These are phyloP conservation scores for Emmonsiellopsis sp. DNA, from an alignment of 2,329 filamentous ascomycete species.

Conservation along the genomic window DNA sequence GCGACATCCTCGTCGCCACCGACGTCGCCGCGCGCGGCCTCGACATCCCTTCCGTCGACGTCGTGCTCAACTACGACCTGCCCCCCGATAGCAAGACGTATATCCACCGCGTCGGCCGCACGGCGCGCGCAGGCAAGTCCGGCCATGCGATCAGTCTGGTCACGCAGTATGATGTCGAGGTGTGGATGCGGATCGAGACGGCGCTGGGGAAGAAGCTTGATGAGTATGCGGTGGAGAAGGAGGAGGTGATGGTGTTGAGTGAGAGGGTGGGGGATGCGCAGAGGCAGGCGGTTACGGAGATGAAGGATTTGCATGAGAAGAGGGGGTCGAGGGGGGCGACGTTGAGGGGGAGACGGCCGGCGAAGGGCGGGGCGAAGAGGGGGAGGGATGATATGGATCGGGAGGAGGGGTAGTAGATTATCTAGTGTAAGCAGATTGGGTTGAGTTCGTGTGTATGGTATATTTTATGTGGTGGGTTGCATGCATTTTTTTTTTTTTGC, in stretches of 20 bases:
- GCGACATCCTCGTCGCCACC: slow-evolving; percentile 82
- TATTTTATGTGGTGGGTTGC: not conserved
- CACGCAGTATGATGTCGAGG: slow-evolving; percentile 79
- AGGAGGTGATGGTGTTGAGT: slow-evolving; percentile 76
- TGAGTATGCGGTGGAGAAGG: slow-evolving; percentile 62
- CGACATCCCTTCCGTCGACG: slow-evolving; percentile 79
- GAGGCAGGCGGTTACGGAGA: slow-evolving; percentile 64
- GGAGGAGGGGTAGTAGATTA: slow-evolving; percentile 54
- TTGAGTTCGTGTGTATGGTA: not conserved
- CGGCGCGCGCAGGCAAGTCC: slow-evolving; percentile 74
- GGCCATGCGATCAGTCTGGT: slow-evolving; percentile 73
- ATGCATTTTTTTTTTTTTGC: too few relatives aligned
- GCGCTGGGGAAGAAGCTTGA: slow-evolving; percentile 68
- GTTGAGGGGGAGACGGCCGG: slow-evolving; percentile 45
- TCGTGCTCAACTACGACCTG: slow-evolving; percentile 77
- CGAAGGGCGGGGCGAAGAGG: slow-evolving; percentile 42
- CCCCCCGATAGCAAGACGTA: slow-evolving; percentile 84
- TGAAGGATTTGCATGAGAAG: slow-evolving; percentile 70
- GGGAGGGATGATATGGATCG: slow-evolving; percentile 61
- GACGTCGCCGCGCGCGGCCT: slow-evolving; percentile 85
- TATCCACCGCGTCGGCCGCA: slow-evolving; percentile 79
- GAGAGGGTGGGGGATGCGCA: slow-evolving; percentile 74
- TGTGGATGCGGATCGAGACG: slow-evolving; percentile 72
- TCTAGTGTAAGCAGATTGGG: not conserved
- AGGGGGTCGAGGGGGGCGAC: slow-evolving; percentile 41